A percentile compares a stretch with the other conserved stretches of the same genome.
Conservation (phyloP, 2,329 filamentous ascomycete genomes). For the Kalmusia sp. region DNA sequence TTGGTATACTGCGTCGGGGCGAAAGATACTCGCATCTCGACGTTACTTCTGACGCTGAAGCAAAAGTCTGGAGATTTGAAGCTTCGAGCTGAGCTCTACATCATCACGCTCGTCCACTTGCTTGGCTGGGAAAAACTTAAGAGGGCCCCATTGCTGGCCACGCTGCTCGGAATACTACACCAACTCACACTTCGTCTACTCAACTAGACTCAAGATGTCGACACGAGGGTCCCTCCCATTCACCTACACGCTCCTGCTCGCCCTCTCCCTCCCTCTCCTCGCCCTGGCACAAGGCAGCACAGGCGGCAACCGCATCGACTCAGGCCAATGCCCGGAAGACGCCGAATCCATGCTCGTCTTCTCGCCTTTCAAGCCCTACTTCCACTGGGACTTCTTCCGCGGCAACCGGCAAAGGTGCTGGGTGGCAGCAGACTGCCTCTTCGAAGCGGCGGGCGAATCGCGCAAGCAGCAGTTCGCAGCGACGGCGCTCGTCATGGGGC, state of each 20-base stretch:
- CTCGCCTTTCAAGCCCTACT: constrained; percentile 31
- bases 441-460: constrained; percentile 30
- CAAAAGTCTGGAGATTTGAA: too few species aligned
- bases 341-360: constrained; percentile 18
- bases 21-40: too few species aligned
- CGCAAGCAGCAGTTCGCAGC: constrained; percentile 44
- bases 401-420: constrained; percentile 30
- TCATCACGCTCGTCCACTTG: too few species aligned
- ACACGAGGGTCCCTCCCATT: neutral
- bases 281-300: constrained; percentile 5
- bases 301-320: constrained; percentile 13
- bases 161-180: too few species aligned
- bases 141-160: too few species aligned
- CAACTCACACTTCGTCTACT: too few species aligned
- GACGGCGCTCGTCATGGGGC: constrained; percentile 41
- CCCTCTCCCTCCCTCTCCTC: constrained; percentile 7
- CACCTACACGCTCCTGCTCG: neutral
- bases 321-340: constrained; percentile 11
- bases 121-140: too few species aligned
- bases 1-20: too few species aligned
- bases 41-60: too few species aligned
- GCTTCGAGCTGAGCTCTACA: too few species aligned
- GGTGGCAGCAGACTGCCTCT: constrained; percentile 34
- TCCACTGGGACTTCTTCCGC: constrained; percentile 9
- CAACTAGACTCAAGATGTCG: neutral